A percentile compares a stretch with the other conserved stretches of the same genome.
These are phyloP conservation scores for Lagenidium giganteum DNA, from an alignment of 352 stramenopile species.

Conservation along the genomic window DNA sequence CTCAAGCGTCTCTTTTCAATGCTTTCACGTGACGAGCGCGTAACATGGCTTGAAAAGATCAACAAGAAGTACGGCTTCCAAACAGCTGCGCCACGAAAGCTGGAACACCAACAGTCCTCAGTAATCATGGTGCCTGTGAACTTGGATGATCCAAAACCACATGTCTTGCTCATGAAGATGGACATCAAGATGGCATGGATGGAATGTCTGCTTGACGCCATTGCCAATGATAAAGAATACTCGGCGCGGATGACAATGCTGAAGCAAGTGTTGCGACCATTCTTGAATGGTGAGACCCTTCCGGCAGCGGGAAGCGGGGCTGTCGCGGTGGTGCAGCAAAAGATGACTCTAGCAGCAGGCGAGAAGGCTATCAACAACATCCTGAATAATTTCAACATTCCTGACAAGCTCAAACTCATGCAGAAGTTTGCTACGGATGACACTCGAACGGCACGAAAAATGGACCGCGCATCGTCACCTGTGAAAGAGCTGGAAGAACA, in stretches of 20 bases:
- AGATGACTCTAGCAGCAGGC: constrained; percentile 1
- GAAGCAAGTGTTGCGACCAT: constrained; percentile 38
- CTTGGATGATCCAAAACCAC: constrained; percentile 24
- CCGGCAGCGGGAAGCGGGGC: constrained; percentile 7
- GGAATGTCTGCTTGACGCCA: constrained; percentile 32
- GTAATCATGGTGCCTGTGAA: too few species aligned
- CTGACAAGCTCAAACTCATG: constrained; percentile 1
- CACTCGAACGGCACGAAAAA: too few species aligned
- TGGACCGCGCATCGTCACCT: too few species aligned
- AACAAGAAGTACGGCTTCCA: constrained; percentile 34
- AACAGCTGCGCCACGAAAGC: too few species aligned
- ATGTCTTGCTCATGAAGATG: constrained; percentile 32
- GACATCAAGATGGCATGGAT: constrained; percentile 63
- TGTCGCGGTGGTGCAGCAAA: constrained; percentile 3
- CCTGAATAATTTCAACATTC: constrained; percentile 14
- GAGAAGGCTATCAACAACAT: constrained; percentile 13
- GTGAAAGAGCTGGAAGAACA: too few species aligned
- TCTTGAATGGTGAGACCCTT: constrained; percentile 33
- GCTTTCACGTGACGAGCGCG: constrained; percentile 42
- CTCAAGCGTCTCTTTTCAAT: constrained; percentile 56
- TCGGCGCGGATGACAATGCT: constrained; percentile 41
- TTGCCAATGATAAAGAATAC: constrained; percentile 35
- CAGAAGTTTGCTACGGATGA: constrained; percentile 18
- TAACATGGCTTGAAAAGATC: constrained; percentile 44
- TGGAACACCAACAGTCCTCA: too few species aligned